Evolutionary conservation across 768 basidiomycete species (phyloP), one percentile per base, ranked within the genome.

Genomic region (Tephrocybe sp.): DNA sequence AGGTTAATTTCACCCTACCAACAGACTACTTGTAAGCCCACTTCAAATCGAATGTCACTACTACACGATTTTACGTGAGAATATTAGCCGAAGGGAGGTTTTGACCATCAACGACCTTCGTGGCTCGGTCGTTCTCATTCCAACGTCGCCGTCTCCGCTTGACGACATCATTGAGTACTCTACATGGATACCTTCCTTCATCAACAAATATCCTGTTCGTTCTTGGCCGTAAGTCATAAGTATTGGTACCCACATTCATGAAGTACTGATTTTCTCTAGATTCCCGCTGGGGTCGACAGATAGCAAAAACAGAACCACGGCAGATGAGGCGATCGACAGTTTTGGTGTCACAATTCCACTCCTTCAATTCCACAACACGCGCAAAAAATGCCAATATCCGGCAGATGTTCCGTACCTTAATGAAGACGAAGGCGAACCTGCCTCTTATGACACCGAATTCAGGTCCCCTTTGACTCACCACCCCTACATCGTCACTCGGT

Each of bases 401-500:
- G 46, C 45, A 20, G 34, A 45, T 19, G 0, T 19, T 16, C 16
- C 22, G 3, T 22, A 39, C 26, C 26, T 26, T 9, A 48, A 49
- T 10, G 49, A 52, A 3, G 52, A 47, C 5, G 57, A 62, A 12
- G 60, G 58, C 12, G 58, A 57, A 9, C 14, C 38, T 11, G 55
- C 60, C 2, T 4, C 33, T 11, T 52, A 50, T 20, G 57, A 41
- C 1, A 63, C 62, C 3, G 48, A 56, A 16, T 57, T 53, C 16
- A 54, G 53, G 6, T 52, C 61, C 1, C 53, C 56, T 19, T 49
- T 64, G 9, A 48, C 56, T n/a, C 52, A 51, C 4, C 71, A 70
- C 50, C 72, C 72, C 3, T 70, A 70, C 35, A 57, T 74, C 32
- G 60, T 70, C 14, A 70, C 71, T 31, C 67, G 69, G 70, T 69